These are phyloP conservation scores for Pharus latifolius DNA, from an alignment of 176 grass and related monocot genomes.

Conservation along the genomic window DNA sequence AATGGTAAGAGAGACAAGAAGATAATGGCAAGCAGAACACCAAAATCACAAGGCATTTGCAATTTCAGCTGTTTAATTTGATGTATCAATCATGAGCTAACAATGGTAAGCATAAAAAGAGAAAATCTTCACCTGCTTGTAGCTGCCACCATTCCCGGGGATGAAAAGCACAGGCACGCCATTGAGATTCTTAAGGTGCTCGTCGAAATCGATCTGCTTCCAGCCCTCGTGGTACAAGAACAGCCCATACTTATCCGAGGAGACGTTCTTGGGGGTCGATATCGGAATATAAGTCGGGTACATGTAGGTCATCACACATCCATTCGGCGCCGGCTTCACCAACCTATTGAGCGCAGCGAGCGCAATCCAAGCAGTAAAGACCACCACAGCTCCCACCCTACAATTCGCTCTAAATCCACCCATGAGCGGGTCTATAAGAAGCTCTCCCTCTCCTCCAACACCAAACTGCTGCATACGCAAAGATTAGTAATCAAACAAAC, in stretches of 20 bases:
- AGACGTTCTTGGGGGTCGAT: slow-evolving; percentile 55
- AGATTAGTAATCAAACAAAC: not conserved
- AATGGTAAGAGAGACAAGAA: no score
- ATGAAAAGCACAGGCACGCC: slow-evolving; percentile 87
- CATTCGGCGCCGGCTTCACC: slow-evolving; percentile 67
- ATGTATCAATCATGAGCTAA: no score
- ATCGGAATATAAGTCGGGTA: slow-evolving; percentile 96
- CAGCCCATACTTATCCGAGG: slow-evolving; percentile 68
- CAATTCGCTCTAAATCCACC: slow-evolving; percentile 45
- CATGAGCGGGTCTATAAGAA: slow-evolving; percentile 27
- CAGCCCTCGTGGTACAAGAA: slow-evolving; percentile 98
- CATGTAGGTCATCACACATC: slow-evolving; percentile 96
- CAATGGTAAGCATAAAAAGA: no score
- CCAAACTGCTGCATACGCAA: not conserved
- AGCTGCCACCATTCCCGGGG: slow-evolving; percentile 93
- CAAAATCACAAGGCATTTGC: no score
- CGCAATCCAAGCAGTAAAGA: slow-evolving; percentile 45
- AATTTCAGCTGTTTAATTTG: no score
- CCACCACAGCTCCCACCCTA: slow-evolving; percentile 34
- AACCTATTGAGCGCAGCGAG: slow-evolving; percentile 53
- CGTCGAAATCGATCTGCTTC: slow-evolving; percentile 82
- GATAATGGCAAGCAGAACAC: no score
- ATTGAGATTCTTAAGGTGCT: slow-evolving; percentile 56
- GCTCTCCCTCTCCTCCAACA: not conserved
- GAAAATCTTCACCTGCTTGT: slow-evolving; percentile 96